Conservation (phyloP, 164 flowering plant genomes). For the Amborella trichopoda region DNA sequence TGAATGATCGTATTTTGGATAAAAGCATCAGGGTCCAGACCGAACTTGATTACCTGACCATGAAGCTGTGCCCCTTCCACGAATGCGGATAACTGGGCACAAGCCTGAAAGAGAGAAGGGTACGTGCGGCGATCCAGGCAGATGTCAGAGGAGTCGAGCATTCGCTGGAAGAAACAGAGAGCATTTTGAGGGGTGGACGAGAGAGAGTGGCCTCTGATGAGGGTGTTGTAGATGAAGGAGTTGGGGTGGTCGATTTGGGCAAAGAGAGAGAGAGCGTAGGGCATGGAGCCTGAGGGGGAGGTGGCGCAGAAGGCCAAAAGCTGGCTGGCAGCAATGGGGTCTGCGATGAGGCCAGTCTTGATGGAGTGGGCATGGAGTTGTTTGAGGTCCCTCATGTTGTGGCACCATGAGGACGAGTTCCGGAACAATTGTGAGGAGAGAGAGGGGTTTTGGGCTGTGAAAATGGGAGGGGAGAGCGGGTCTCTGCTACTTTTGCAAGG, state of each 20-base stretch:
- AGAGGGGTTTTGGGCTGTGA: slow-evolving; percentile 36
- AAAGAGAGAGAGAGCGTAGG: slow-evolving; percentile 55
- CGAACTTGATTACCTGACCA: slow-evolving; percentile 47
- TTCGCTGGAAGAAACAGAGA: slow-evolving; percentile 38
- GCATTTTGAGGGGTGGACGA: slow-evolving; percentile 50
- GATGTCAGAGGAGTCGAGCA: slow-evolving; percentile 30
- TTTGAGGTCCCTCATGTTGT: slow-evolving; percentile 50
- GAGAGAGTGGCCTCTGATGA: slow-evolving; percentile 57
- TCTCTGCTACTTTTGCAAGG: no score
- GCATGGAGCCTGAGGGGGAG: slow-evolving; percentile 35
- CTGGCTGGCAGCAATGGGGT: slow-evolving; percentile 33
- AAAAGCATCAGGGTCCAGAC: slow-evolving; percentile 42
- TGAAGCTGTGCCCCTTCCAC: slow-evolving; percentile 55
- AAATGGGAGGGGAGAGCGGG: slow-evolving; percentile 31
- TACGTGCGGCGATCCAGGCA: slow-evolving; percentile 35
- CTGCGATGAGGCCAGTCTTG: slow-evolving; percentile 27
- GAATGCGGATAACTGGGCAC: slow-evolving; percentile 42
- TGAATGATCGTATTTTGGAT: slow-evolving; percentile 44
- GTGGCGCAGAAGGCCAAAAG: slow-evolving; percentile 46
- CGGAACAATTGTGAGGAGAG: slow-evolving; percentile 39
- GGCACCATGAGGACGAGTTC: slow-evolving; percentile 43
- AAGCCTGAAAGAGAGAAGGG: slow-evolving; percentile 73
- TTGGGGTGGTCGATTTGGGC: slow-evolving; percentile 37
- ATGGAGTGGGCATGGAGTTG: slow-evolving; percentile 59
- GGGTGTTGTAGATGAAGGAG: slow-evolving; percentile 58